Conservation (phyloP, 768 basidiomycete species). For the Bullera alba region DNA sequence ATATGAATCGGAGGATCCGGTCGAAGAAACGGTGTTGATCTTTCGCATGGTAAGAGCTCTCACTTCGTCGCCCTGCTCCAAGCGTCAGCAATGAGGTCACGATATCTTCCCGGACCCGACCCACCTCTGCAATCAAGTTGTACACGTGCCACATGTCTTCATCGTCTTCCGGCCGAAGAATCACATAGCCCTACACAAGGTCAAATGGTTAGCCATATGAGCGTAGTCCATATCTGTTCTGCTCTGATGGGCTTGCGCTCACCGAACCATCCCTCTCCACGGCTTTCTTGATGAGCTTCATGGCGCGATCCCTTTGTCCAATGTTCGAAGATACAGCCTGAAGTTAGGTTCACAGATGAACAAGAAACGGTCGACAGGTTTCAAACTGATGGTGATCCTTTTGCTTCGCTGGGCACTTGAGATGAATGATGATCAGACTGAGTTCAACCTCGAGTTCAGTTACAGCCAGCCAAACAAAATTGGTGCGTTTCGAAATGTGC, state of each 20-base stretch:
- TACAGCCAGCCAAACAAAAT: too few species aligned
- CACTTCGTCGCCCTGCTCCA: conserved; percentile 62
- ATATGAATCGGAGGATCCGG: conserved; percentile 88
- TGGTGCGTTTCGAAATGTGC: too few species aligned
- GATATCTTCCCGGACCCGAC: conserved; percentile 10
- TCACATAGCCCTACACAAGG: conserved; percentile 70
- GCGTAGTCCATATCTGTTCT: background rate
- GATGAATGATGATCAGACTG: too few species aligned
- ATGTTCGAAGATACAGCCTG: too few species aligned
- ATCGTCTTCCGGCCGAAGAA: conserved; percentile 90
- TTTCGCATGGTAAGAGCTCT: conserved; percentile 83
- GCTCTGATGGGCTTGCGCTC: conserved; percentile 39
- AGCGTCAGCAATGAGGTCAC: background rate
- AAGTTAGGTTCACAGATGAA: too few species aligned
- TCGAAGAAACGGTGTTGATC: conserved; percentile 79
- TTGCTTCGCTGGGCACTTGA: too few species aligned
- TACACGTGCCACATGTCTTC: conserved; percentile 99
- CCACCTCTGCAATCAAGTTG: conserved; percentile 77
- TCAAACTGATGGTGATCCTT: too few species aligned
- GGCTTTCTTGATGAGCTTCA: conserved; percentile 78
- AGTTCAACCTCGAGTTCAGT: too few species aligned
- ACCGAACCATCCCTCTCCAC: conserved; percentile 80
- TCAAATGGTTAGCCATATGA: background rate
- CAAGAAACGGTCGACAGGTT: too few species aligned
- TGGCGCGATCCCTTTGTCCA: too few species aligned